These are phyloP conservation scores for Cyanodermella asteris DNA, from an alignment of 2,329 filamentous ascomycete genomes.

Conservation along the genomic window DNA sequence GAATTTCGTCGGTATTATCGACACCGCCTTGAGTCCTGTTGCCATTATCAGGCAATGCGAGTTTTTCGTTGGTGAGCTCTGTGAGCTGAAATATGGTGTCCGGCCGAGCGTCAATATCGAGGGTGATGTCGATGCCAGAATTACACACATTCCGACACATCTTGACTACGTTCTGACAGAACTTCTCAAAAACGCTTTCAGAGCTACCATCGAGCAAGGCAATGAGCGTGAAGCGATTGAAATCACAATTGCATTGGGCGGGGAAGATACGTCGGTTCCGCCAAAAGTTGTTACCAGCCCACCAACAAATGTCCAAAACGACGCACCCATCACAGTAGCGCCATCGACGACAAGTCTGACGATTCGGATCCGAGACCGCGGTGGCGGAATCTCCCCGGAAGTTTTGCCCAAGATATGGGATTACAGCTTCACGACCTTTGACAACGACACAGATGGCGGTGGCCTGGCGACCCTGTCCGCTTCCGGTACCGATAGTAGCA, in stretches of 20 bases:
- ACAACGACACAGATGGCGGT: conserved; percentile 42
- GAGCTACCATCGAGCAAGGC: conserved; percentile 73
- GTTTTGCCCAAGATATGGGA: conserved; percentile 80
- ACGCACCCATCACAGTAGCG: conserved; percentile 18
- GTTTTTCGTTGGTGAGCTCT: conserved; percentile 83
- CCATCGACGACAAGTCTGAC: conserved; percentile 55
- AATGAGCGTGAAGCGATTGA: conserved; percentile 63
- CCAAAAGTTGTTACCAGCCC: conserved; percentile 1
- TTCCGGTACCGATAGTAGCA: conserved; percentile 50
- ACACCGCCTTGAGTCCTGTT: conserved; percentile 67
- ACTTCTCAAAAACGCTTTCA: conserved; percentile 88
- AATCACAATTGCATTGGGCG: conserved; percentile 65
- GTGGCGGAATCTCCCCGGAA: conserved; percentile 73
- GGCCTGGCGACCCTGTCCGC: conserved; percentile 56
- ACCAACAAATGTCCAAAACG: neutral
- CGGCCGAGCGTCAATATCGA: conserved; percentile 62
- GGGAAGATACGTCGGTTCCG: conserved; percentile 19
- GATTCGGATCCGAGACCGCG: conserved; percentile 86
- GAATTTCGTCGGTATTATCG: conserved; percentile 83
- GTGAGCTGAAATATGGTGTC: conserved; percentile 85
- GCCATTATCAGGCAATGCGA: conserved; percentile 67
- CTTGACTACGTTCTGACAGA: conserved; percentile 95
- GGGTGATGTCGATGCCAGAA: conserved; percentile 67
- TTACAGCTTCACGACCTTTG: conserved; percentile 92
- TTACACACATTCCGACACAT: conserved; percentile 88